Evolutionary conservation across 192 early-diverging fungal species (phyloP).

Genomic region (Dimargaris xerosporica): DNA sequence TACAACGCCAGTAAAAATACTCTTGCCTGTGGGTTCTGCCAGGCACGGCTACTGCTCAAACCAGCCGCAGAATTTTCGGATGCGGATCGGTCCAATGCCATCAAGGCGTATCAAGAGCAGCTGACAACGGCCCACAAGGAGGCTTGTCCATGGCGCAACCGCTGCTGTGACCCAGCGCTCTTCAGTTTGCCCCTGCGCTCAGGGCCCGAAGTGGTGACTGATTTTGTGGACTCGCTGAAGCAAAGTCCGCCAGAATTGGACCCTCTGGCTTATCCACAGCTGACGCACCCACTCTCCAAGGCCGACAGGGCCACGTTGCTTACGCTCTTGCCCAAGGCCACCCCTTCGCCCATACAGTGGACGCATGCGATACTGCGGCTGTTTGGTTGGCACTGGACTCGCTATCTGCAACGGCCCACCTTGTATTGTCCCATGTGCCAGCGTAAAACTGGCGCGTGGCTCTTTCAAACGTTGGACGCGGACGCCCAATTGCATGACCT

Average conservation of each 20-base stretch:
- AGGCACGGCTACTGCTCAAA: slow-evolving; percentile 21
- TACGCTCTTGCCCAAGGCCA: not conserved
- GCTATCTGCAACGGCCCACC: slow-evolving; percentile 15
- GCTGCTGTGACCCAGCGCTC: slow-evolving; percentile 17
- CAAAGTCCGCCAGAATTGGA: not conserved
- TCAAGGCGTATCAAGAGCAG: slow-evolving; percentile 21
- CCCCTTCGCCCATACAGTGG: not conserved
- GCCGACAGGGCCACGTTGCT: slow-evolving; percentile 13
- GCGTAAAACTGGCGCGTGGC: slow-evolving; percentile 23
- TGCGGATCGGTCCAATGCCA: not conserved
- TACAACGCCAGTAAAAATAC: slow-evolving; percentile 26
- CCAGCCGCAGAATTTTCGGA: slow-evolving; percentile 21
- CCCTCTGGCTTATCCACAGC: slow-evolving; percentile 18
- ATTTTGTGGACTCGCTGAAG: not conserved
- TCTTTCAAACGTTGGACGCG: slow-evolving; percentile 13
- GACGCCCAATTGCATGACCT: not conserved
- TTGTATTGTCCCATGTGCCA: slow-evolving; percentile 25
- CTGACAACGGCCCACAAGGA: slow-evolving; percentile 25
- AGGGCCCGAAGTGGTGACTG: not conserved
- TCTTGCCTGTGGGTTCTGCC: slow-evolving; percentile 23
- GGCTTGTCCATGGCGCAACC: slow-evolving; percentile 23
- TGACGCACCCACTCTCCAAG: slow-evolving; percentile 16
- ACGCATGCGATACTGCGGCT: slow-evolving; percentile 14
- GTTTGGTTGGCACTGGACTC: slow-evolving; percentile 26
- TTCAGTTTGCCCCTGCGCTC: slow-evolving; percentile 23